Base-by-base conservation (phyloP, 2,329 filamentous ascomycete species). In the Fusarium sp. region DNA sequence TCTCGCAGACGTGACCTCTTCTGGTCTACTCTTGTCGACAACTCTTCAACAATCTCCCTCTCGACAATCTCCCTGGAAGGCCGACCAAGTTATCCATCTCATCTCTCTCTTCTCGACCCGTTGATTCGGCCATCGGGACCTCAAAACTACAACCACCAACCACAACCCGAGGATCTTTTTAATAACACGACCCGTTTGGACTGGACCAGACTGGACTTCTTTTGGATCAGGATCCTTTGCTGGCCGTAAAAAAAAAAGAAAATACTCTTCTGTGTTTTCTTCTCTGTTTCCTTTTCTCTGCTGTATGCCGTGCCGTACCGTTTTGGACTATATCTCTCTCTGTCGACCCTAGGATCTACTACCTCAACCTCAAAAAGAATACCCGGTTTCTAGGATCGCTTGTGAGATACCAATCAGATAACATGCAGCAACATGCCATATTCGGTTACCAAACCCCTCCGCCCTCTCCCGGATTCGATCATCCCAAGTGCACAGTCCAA, bases 401-500 rank as follows among this genome's bases (percentile, higher is more conserved):
- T 13, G 58, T 66, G 58, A 66, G 58, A 75, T 65, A 73, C 67
- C 74, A 76, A 74, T 71, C 75, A 71, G 73, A 78, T 82, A 87
- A 78, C 80, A 88, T 88, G 85, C 85, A 87, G 82, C 82, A 87
- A 83, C 84, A 85, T 80, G 80, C 82, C 79, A 80, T 76, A 67
- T 85, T 80, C 78, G 84, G 85, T 79, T 85, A 86, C 78, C 85
- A 84, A 73, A 87, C 85, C 69, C 85, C 86, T 70, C 86, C 86
- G 74, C 83, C 84, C 61, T 87, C 85, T 67, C 86, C 86, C 62
- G 79, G 80, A 60, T 84, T 85, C 80, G 83, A 85, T 74, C 79
- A 82, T 65, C 74, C 76, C 68, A 84, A 83, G 77, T 83, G 79
- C 72, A 74, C 77, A 51, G 78, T 79, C 66, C 80, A 81, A 77